phyloP scores from a whole-genome alignment of 2,329 filamentous ascomycete species.

The Neofusicoccum kwambonambiense region DNA sequence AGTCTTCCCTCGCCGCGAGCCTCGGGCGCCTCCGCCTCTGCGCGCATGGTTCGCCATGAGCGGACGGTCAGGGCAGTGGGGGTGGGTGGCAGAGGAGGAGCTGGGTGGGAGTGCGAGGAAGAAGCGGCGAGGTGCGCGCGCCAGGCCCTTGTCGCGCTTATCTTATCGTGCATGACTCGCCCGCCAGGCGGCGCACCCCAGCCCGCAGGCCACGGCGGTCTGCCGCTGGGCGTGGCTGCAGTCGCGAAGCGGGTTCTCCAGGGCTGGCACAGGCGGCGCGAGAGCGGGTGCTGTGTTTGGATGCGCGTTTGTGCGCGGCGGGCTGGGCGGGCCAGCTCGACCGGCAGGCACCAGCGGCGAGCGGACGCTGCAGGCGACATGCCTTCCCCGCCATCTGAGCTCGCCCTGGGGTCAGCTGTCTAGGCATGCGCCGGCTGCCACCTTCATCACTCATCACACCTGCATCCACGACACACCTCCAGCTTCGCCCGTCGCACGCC shows the following conservation, averaged over 20 bases:
- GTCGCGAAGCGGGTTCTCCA: neutral
- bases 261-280: neutral
- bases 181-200: neutral
- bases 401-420: slow-evolving; percentile 17
- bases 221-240: neutral
- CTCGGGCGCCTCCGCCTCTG: slow-evolving; percentile 9
- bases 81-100: neutral
- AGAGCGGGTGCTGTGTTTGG: neutral
- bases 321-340: neutral
- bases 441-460: neutral
- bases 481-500: neutral
- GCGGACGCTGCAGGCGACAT: neutral
- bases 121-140: slow-evolving; percentile 1
- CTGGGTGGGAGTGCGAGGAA: neutral
- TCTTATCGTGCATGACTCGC: slow-evolving; percentile 11
- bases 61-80: neutral
- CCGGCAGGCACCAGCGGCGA: neutral
- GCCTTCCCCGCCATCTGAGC: slow-evolving; percentile 13
- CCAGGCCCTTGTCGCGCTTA: neutral
- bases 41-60: slow-evolving; percentile 12
- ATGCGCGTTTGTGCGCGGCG: neutral
- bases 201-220: neutral
- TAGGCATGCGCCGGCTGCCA: slow-evolving; percentile 9
- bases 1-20: neutral
- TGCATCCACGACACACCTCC: slow-evolving; percentile 8